A percentile compares a stretch with the other conserved stretches of the same genome.
phyloP scores from a whole-genome alignment of 2,329 filamentous ascomycete genomes.

The Apiospora marii region DNA sequence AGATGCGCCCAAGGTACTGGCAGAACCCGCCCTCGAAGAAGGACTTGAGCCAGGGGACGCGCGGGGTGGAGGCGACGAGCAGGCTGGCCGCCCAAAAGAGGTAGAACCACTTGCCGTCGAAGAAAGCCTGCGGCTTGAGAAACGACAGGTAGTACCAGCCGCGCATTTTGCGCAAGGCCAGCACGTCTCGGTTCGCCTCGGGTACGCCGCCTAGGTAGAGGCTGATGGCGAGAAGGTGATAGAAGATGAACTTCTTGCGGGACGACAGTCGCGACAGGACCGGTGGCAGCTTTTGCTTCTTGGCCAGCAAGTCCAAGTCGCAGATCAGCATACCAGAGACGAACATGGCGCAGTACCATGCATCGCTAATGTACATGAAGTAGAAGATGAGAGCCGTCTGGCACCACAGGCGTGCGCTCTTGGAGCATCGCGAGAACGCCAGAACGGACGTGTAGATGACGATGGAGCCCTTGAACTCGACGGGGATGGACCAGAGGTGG shows the following conservation, averaged over 20 bases:
- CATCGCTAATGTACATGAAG: slow-evolving; percentile 73
- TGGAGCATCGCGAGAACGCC: slow-evolving; percentile 63
- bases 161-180: slow-evolving; percentile 58
- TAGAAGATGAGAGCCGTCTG: slow-evolving; percentile 64
- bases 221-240: slow-evolving; percentile 58
- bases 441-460: slow-evolving; percentile 65
- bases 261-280: slow-evolving; percentile 55
- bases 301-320: slow-evolving; percentile 65
- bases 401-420: slow-evolving; percentile 62
- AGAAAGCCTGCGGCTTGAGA: slow-evolving; percentile 71
- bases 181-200: slow-evolving; percentile 55
- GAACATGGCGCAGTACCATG: slow-evolving; percentile 68
- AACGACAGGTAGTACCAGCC: slow-evolving; percentile 69
- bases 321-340: slow-evolving; percentile 67
- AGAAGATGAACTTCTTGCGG: slow-evolving; percentile 59
- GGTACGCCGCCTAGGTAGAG: slow-evolving; percentile 70
- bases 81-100: slow-evolving; percentile 68
- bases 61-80: slow-evolving; percentile 62
- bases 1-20: slow-evolving; percentile 69
- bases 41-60: slow-evolving; percentile 63
- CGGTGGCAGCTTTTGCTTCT: slow-evolving; percentile 56
- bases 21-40: slow-evolving; percentile 67
- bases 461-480: slow-evolving; percentile 71
- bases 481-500: slow-evolving; percentile 70
- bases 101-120: slow-evolving; percentile 73